Evolutionary conservation across 2,329 filamentous ascomycete species (phyloP).

Genomic region (Graphilbum fragrans): DNA sequence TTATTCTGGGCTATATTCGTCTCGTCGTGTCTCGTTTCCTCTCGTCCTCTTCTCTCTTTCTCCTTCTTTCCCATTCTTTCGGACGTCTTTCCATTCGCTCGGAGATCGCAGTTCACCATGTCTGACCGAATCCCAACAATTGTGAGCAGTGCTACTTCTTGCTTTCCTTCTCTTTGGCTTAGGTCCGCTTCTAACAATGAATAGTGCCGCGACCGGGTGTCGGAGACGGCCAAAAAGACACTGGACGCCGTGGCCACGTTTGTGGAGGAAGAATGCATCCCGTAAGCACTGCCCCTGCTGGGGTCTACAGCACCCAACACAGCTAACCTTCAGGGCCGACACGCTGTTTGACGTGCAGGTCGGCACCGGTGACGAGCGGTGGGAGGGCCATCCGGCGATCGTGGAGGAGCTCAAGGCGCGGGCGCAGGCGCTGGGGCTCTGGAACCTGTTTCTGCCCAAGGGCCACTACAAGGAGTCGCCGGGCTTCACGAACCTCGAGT

Average conservation of each 20-base stretch:
- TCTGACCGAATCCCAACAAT: constrained; percentile 33
- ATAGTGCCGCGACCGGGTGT: constrained; percentile 45
- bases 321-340: constrained; percentile 48
- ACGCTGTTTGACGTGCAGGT: constrained; percentile 69
- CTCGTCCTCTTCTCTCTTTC: not conserved
- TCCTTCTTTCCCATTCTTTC: not conserved
- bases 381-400: constrained; percentile 66
- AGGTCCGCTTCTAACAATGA: constrained; percentile 3
- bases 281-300: constrained; percentile 45
- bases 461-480: constrained; percentile 93
- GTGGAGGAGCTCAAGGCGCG: constrained; percentile 84
- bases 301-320: not conserved
- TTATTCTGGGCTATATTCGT: not conserved
- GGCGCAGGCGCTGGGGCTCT: constrained; percentile 72
- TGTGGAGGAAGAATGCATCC: constrained; percentile 89
- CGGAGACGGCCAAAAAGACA: constrained; percentile 72
- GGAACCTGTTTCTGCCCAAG: constrained; percentile 97
- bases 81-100: not conserved
- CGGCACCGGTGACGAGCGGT: constrained; percentile 63
- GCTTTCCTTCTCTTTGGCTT: not conserved
- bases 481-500: constrained; percentile 91
- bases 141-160: constrained; percentile 17
- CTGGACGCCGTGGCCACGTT: constrained; percentile 88
- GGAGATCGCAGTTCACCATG: too few species aligned
- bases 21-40: not conserved